Evolutionary conservation across 495 filamentous ascomycete genomes (phyloP).

Genomic region (Hypoxylon fragiforme): DNA sequence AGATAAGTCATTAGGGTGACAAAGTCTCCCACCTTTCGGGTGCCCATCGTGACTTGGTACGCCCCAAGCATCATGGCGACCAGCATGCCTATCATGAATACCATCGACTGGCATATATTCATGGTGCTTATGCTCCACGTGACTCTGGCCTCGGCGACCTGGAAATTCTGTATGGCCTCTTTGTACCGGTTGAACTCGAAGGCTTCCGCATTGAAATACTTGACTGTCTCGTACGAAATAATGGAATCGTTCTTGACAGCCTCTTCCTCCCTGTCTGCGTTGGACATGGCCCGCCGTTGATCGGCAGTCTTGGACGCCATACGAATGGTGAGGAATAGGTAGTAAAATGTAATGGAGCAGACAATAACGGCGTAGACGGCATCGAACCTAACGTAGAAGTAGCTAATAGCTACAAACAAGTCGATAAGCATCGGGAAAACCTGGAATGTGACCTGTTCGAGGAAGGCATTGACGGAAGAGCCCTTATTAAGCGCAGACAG

Average conservation of each 20-base stretch:
- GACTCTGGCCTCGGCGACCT: constrained; percentile 85
- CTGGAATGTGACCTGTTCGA: constrained; percentile 94
- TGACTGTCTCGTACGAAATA: constrained; percentile 96
- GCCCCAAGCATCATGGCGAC: constrained; percentile 83
- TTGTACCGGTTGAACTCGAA: constrained; percentile 79
- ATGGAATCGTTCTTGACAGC: constrained; percentile 99
- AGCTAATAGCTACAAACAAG: constrained; percentile 81
- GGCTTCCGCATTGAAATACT: constrained; percentile 96
- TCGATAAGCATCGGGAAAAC: constrained; percentile 94
- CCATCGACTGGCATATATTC: constrained; percentile 90
- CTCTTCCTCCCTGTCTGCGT: constrained; percentile 90
- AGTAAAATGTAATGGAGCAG: constrained; percentile 89
- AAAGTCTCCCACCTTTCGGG: constrained; percentile 75
- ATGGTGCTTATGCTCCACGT: constrained; percentile 85
- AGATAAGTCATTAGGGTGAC: constrained; percentile 85
- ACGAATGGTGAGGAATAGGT: constrained; percentile 91
- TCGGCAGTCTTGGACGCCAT: constrained; percentile 93
- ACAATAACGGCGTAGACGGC: constrained; percentile 92
- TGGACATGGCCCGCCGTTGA: constrained; percentile 89
- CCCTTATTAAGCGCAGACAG: constrained; percentile 94
- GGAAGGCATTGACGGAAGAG: constrained; percentile 92
- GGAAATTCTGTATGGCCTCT: constrained; percentile 75
- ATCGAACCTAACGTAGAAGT: constrained; percentile 80
- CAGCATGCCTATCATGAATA: constrained; percentile 89
- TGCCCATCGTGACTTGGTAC: constrained; percentile 78